These are phyloP conservation scores for Oryza australiensis DNA, from an alignment of 176 grass and related monocot species.

Conservation along the genomic window DNA sequence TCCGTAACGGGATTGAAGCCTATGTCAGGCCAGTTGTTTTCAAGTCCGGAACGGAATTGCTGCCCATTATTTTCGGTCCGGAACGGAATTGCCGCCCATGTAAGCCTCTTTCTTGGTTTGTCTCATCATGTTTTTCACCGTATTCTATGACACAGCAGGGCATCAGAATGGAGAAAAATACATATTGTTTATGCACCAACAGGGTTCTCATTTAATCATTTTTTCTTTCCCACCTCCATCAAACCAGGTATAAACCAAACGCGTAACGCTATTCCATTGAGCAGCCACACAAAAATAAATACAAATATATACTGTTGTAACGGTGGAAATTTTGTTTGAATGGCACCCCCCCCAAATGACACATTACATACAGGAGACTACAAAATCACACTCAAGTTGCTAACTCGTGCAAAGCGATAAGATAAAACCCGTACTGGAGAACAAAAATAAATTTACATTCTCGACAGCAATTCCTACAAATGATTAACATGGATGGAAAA, in stretches of 20 bases:
- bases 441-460: slow-evolving; percentile 40
- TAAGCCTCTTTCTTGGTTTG: background rate
- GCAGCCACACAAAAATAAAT: slow-evolving; percentile 20
- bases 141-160: background rate
- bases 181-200: background rate
- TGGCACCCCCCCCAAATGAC: background rate
- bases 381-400: slow-evolving; percentile 18
- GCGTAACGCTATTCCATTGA: slow-evolving; percentile 4
- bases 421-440: slow-evolving; percentile 9
- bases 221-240: background rate
- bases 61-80: too few species aligned
- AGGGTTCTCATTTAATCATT: slow-evolving; percentile 9
- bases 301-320: slow-evolving; percentile 23
- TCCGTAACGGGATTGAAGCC: too few species aligned
- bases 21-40: too few species aligned
- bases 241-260: slow-evolving; percentile 16
- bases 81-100: too few species aligned
- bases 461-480: slow-evolving; percentile 25
- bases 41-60: too few species aligned
- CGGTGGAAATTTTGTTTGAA: slow-evolving; percentile 19
- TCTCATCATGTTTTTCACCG: background rate
- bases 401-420: slow-evolving; percentile 28
- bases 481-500: background rate
- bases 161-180: background rate
- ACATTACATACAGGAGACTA: slow-evolving; percentile 32